phyloP scores from a whole-genome alignment of 2,329 filamentous ascomycete genomes.

The Boeremia lycopersici region DNA sequence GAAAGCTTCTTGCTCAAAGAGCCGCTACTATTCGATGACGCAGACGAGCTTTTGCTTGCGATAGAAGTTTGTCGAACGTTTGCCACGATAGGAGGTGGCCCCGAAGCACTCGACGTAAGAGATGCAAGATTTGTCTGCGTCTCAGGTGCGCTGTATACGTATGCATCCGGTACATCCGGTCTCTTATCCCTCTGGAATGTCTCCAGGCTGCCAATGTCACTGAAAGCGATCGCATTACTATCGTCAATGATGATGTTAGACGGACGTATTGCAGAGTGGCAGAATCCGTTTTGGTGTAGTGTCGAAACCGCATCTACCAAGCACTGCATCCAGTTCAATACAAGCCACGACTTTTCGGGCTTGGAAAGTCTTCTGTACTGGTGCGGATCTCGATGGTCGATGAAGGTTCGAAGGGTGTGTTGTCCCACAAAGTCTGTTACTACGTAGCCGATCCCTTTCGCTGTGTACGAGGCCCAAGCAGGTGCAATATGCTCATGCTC shows the following conservation, averaged over 20 bases:
- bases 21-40: slow-evolving; percentile 39
- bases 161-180: slow-evolving; percentile 69
- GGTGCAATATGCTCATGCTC: slow-evolving; percentile 73
- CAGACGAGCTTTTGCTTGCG: slow-evolving; percentile 45
- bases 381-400: slow-evolving; percentile 65
- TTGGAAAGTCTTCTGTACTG: slow-evolving; percentile 68
- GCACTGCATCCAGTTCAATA: slow-evolving; percentile 78
- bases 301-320: slow-evolving; percentile 71
- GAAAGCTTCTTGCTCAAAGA: slow-evolving; percentile 44
- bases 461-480: slow-evolving; percentile 72
- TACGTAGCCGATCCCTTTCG: slow-evolving; percentile 67
- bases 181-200: slow-evolving; percentile 60
- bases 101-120: slow-evolving; percentile 17
- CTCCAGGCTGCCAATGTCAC: slow-evolving; percentile 61
- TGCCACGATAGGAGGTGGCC: slow-evolving; percentile 21
- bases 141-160: slow-evolving; percentile 77
- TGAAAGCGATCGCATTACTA: slow-evolving; percentile 70
- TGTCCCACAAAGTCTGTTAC: slow-evolving; percentile 71
- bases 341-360: slow-evolving; percentile 61
- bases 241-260: slow-evolving; percentile 71
- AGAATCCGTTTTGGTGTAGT: slow-evolving; percentile 67
- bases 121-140: slow-evolving; percentile 40
- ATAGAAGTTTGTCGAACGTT: slow-evolving; percentile 38
- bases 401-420: slow-evolving; percentile 69
- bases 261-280: slow-evolving; percentile 72